phyloP scores from a whole-genome alignment of 1,284 basidiomycete species.

The Cystobasidiaceae sp. region DNA sequence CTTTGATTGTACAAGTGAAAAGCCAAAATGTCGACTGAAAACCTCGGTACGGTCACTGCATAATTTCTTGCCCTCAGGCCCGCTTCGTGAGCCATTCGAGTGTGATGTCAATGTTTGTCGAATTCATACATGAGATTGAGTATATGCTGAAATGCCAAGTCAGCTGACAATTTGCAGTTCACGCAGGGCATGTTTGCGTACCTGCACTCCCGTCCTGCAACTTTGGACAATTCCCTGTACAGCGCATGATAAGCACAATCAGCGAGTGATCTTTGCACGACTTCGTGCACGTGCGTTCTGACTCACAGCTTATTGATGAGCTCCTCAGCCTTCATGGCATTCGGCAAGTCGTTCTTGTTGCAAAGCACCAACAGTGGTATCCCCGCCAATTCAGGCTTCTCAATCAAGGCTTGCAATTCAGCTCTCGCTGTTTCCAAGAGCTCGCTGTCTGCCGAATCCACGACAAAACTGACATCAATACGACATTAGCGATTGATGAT shows the following conservation, averaged over 20 bases:
- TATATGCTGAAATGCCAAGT: conserved; percentile 52
- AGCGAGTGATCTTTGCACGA: background rate
- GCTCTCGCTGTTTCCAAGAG: conserved; percentile 81
- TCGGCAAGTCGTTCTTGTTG: conserved; percentile 88
- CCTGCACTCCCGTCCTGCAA: conserved; percentile 56
- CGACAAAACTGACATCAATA: conserved; percentile 64
- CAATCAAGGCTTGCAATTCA: conserved; percentile 79
- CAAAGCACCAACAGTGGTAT: conserved; percentile 90
- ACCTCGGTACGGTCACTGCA: too few species aligned
- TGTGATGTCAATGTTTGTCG: conserved; percentile 70
- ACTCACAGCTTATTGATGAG: conserved; percentile 73
- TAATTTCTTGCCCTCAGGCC: conserved; percentile 39
- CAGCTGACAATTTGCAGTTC: too few species aligned
- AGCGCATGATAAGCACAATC: too few species aligned
- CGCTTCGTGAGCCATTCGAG: conserved; percentile 52
- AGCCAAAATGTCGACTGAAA: too few species aligned
- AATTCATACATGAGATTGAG: conserved; percentile 76
- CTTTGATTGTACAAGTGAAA: too few species aligned
- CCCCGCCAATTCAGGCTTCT: conserved; percentile 64
- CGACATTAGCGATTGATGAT: too few species aligned
- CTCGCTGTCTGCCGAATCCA: conserved; percentile 76
- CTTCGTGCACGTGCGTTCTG: too few species aligned
- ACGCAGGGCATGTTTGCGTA: too few species aligned
- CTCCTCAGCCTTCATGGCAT: conserved; percentile 75
- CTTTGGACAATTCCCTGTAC: conserved; percentile 68